phyloP scores from a whole-genome alignment of 208 protist species.

The Phytomonas francai region DNA sequence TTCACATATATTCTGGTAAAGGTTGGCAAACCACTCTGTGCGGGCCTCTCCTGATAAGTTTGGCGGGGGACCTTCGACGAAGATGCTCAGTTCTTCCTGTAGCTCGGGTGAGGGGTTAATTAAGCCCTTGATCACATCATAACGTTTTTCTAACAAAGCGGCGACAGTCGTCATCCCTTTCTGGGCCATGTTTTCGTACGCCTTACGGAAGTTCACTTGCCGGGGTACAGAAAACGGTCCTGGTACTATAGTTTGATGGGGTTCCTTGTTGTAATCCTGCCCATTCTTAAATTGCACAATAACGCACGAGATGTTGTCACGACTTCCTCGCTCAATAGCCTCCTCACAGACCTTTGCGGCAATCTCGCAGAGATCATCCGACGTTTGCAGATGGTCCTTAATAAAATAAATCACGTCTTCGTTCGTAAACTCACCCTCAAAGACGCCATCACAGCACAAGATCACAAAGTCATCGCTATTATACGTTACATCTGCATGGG shows the following conservation, averaged over 20 bases:
- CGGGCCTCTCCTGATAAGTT: conserved; percentile 45
- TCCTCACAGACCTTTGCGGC: conserved; percentile 81
- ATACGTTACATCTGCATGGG: conserved; percentile 62
- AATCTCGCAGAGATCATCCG: conserved; percentile 72
- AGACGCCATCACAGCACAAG: conserved; percentile 91
- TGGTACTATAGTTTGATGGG: conserved; percentile 60
- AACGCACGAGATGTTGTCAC: conserved; percentile 89
- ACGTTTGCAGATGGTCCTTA: conserved; percentile 61
- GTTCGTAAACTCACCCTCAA: conserved; percentile 88
- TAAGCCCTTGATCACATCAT: conserved; percentile 43
- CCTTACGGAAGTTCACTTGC: conserved; percentile 75
- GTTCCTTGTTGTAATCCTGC: conserved; percentile 61
- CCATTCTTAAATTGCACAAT: conserved; percentile 86
- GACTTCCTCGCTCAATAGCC: conserved; percentile 82
- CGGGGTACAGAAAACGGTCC: conserved; percentile 71
- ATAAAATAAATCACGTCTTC: conserved; percentile 86
- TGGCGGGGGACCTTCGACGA: conserved; percentile 35
- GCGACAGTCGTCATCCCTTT: conserved; percentile 62
- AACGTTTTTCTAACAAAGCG: conserved; percentile 76
- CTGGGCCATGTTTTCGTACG: conserved; percentile 74
- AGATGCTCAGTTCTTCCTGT: conserved; percentile 54
- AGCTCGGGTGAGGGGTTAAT: conserved; percentile 28
- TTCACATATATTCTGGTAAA: conserved; percentile 49
- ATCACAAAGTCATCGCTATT: conserved; percentile 71
- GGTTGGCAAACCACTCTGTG: conserved; percentile 58